Evolutionary conservation across 2,329 filamentous ascomycete genomes (phyloP).

Genomic region (Chaetomiaceae sp.): DNA sequence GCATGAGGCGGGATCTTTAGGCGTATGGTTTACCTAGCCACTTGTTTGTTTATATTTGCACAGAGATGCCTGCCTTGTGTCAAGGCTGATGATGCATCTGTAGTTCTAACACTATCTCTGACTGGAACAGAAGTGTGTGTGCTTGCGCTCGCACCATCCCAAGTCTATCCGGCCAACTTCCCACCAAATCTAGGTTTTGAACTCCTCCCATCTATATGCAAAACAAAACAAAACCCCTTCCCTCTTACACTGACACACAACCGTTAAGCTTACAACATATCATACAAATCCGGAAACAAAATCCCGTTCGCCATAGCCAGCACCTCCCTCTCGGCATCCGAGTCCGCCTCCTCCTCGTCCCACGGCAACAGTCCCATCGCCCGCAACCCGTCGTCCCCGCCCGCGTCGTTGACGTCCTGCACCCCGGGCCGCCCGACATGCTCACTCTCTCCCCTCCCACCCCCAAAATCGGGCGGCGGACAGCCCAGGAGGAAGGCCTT

Average conservation of each 20-base stretch:
- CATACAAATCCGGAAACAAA: slow-evolving; percentile 39
- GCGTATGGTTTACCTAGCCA: not conserved
- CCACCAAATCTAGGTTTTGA: not conserved
- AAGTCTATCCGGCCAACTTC: not conserved
- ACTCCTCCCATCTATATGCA: not conserved
- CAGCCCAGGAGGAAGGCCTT: slow-evolving; percentile 40
- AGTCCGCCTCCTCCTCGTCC: slow-evolving; percentile 35
- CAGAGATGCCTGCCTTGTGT: not conserved
- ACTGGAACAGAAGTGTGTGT: not conserved
- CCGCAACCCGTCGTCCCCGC: slow-evolving; percentile 37
- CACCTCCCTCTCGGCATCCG: slow-evolving; percentile 33
- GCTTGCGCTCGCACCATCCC: no score
- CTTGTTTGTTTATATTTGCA: not conserved
- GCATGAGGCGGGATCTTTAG: not conserved
- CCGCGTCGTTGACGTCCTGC: slow-evolving; percentile 37
- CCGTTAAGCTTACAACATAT: slow-evolving; percentile 18
- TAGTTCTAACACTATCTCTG: not conserved
- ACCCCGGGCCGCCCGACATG: slow-evolving; percentile 35
- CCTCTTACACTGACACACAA: no score
- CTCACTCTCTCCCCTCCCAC: slow-evolving; percentile 31
- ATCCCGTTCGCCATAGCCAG: slow-evolving; percentile 38
- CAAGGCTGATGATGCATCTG: not conserved
- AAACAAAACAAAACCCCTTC: not conserved
- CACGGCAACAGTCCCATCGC: slow-evolving; percentile 41
- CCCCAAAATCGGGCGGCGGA: slow-evolving; percentile 39